Conservation (phyloP, 371 early-diverging fungal species). For the Apophysomyces ossiformis region DNA sequence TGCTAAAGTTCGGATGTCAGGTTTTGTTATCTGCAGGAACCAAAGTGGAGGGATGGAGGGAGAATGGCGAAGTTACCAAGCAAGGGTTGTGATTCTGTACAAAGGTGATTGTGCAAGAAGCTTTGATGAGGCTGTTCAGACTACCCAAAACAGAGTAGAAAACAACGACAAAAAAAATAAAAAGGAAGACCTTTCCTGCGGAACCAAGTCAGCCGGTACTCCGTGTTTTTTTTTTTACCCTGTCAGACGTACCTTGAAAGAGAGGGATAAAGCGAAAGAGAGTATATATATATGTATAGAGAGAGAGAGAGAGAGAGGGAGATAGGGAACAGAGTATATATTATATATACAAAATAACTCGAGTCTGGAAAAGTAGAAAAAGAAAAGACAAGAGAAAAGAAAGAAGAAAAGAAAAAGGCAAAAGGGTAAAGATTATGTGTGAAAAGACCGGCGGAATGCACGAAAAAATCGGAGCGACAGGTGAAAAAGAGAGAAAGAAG, state of each 20-base stretch:
- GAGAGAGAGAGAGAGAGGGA: neutral
- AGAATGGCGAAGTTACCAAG: neutral
- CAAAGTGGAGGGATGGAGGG: too few relatives aligned
- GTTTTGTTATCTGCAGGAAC: too few relatives aligned
- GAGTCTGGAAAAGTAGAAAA: neutral
- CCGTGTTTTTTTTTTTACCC: neutral
- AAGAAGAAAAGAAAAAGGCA: neutral
- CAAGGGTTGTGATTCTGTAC: neutral
- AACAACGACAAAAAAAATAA: neutral
- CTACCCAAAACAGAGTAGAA: neutral
- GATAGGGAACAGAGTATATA: neutral
- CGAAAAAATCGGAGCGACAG: conserved; percentile 11
- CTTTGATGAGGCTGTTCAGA: conserved; percentile 6
- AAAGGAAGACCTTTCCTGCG: conserved; percentile 8
- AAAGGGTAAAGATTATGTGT: neutral
- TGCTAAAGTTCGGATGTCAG: conserved; percentile 4
- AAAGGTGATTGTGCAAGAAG: conserved; percentile 12
- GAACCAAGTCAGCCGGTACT: conserved; percentile 1
- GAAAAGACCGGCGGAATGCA: conserved; percentile 10
- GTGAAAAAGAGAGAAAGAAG: neutral
- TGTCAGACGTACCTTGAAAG: conserved; percentile 2
- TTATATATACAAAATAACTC: neutral
- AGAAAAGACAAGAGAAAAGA: neutral
- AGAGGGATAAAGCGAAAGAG: neutral
- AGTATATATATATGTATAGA: neutral